These are phyloP conservation scores for Penicillium silybi DNA, from an alignment of 495 filamentous ascomycete species.

Conservation along the genomic window DNA sequence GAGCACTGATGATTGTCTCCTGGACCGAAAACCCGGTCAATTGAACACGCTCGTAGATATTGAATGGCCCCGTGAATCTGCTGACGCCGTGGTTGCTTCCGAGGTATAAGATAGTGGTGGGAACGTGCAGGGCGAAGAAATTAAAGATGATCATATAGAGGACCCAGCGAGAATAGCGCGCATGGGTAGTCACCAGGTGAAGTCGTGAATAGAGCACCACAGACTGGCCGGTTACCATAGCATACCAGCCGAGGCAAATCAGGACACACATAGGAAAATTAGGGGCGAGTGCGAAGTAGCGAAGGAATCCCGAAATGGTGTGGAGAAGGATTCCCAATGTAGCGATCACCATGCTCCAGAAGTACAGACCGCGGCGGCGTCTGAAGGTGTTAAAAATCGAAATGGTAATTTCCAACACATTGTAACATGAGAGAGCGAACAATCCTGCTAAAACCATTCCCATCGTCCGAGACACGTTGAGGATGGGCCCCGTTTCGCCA, in stretches of 20 bases:
- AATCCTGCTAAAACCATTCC: constrained; percentile 32
- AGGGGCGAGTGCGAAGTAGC: constrained; percentile 24
- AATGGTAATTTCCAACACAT: constrained; percentile 34
- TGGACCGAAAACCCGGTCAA: constrained; percentile 40
- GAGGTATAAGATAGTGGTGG: constrained; percentile 25
- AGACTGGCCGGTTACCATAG: constrained; percentile 34
- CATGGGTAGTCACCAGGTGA: constrained; percentile 30
- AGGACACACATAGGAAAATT: constrained; percentile 23
- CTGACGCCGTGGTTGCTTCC: constrained; percentile 21
- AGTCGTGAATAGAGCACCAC: constrained; percentile 41
- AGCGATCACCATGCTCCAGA: constrained; percentile 39
- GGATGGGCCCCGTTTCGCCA: constrained; percentile 13
- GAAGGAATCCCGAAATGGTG: constrained; percentile 26
- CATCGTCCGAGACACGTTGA: constrained; percentile 8
- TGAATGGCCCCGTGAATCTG: constrained; percentile 24
- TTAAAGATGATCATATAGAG: constrained; percentile 34
- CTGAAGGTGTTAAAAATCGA: constrained; percentile 41
- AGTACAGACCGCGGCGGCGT: constrained; percentile 38
- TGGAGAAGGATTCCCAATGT: constrained; percentile 25
- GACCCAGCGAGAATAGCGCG: constrained; percentile 17
- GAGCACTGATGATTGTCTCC: constrained; percentile 43
- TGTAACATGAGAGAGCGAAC: constrained; percentile 32
- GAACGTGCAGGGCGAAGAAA: constrained; percentile 26
- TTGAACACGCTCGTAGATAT: constrained; percentile 40
- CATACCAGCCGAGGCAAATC: constrained; percentile 27